Base-by-base conservation (phyloP, 139 green algal species). In the Tetradesmus obliquus region DNA sequence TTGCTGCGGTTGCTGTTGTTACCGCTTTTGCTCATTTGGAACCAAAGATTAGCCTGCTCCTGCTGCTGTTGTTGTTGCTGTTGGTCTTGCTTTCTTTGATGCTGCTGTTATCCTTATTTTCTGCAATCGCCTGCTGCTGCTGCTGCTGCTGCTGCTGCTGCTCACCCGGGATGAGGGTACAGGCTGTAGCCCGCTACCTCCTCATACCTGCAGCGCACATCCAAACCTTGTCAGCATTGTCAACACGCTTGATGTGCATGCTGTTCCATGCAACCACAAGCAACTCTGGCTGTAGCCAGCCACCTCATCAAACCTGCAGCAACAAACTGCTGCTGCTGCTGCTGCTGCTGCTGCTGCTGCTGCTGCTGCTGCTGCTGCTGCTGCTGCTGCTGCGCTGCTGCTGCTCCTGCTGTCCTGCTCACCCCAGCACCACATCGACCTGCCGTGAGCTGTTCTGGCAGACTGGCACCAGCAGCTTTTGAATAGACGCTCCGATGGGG, bases 351-450 rank as follows among this genome's bases (percentile, higher is more conserved):
- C 32, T 45, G 32, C 32, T 45, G 32, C 32, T 45, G 32, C 32
- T 45, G 32, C 32, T 45, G 32, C 32, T 45, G 32, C 32, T 45
- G 32, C 32, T 45, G 32, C 32, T 45, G 32, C 32, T 45, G 32
- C 32, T 45, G 32, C 32, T 45, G 32, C 32, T 45, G 32, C 32
- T 45, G 32, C 32, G 32, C 74, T 1, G 74, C 45, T 82, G 74
- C 19, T 45, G 45, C 20, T 82, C 19, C 20, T 5, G 13, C 81
- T 69, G 9, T 6, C 19, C 3, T 13, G 32, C 84, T 79, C 24
- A 88, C 84, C 84, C 84, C 19, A 88, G 84, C 24, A 66, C 84
- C 5, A 88, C 84, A 80, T 88, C 84, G 13, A 88, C 19, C 7
- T 51, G 54, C 60, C 60, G 24, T 24, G 24, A 32, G 8, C 20